Base-by-base conservation (phyloP, 2,329 filamentous ascomycete species). In the Pyrenochaeta sp. region DNA sequence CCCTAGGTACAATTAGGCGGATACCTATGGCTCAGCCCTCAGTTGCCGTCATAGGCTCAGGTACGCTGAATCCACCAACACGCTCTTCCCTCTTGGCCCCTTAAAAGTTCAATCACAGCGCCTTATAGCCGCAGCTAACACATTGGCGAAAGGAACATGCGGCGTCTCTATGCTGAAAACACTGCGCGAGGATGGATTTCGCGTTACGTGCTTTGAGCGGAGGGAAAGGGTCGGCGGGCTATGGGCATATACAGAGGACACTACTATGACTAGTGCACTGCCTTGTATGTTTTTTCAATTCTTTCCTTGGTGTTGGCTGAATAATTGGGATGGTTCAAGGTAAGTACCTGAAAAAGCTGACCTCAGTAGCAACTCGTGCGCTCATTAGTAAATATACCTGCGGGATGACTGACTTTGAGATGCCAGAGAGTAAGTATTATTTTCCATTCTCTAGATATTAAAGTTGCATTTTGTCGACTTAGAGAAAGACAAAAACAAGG, bases 111-210 rank as follows among this genome's bases (percentile, higher is more conserved):
- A n/a, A 2, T 10, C 14, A 30, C 5, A 17, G 13, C 8, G 19
- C 14, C 3, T 10, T 9, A 27, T 5, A 17, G 14, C 14, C 6
- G 15, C 6, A 9, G 11, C 27, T 30, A 18, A 30, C 27, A 3
- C 9, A 30, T 22, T n/a, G n/a, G 13, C 27, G 13, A 29, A 14
- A 49, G 48, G 44, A 11, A 42, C 40, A 17, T 48, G 44, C 27
- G 51, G 51, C n/a, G 15, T 55, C 6, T 55, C 51, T 3, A 49
- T 46, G 39, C 29, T 56, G 21, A 77, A 78, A 55, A 72, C 68
- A 3, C 58, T 77, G 7, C 64, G 65, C 8, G 74, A 76, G 41
- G 74, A 74, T 59, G 75, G 74, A 2, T 77, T 77, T 48, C 56
- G 67, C n/a, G 73, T 69, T 3, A 73, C 69, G 1, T 55, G 64